A percentile compares a stretch with the other conserved stretches of the same genome.
These are phyloP conservation scores for Aspergillus luchuensis DNA, from an alignment of 2,329 filamentous ascomycete genomes.

Conservation along the genomic window DNA sequence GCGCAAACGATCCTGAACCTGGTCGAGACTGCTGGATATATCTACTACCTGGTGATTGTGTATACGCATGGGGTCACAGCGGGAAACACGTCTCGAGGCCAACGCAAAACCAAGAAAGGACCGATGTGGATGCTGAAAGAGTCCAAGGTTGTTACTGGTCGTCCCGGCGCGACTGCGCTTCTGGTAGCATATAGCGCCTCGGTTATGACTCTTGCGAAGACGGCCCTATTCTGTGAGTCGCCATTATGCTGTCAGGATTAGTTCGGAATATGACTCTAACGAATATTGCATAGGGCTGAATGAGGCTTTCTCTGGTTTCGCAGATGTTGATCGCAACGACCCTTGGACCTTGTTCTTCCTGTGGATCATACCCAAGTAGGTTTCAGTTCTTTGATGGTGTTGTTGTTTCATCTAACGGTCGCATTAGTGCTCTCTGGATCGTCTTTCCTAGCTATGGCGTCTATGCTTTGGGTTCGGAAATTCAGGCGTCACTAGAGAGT, in stretches of 20 bases:
- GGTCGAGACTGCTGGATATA: constrained; percentile 68
- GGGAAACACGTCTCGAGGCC: constrained; percentile 22
- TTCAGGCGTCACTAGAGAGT: constrained; percentile 58
- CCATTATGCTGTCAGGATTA: not conserved
- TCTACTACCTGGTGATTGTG: constrained; percentile 61
- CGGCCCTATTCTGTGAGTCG: constrained; percentile 64
- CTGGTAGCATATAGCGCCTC: constrained; percentile 61
- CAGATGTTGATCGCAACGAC: constrained; percentile 65
- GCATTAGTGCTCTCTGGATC: constrained; percentile 62
- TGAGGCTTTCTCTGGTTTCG: constrained; percentile 62
- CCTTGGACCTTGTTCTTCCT: constrained; percentile 55
- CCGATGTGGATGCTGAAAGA: constrained; percentile 50
- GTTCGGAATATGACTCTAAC: not conserved
- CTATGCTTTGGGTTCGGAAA: constrained; percentile 62
- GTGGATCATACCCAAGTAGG: constrained; percentile 70
- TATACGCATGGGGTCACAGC: constrained; percentile 44
- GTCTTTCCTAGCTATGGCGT: constrained; percentile 64
- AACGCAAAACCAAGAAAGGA: constrained; percentile 35
- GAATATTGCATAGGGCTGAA: constrained; percentile 51
- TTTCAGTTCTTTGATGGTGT: not conserved
- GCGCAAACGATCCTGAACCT: constrained; percentile 72
- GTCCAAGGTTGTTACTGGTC: constrained; percentile 55
- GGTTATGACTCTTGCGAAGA: constrained; percentile 69
- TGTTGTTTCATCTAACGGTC: constrained; percentile 19
- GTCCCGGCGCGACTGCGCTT: constrained; percentile 56